Evolutionary conservation across 768 basidiomycete species (phyloP).

Genomic region (Russula dissimulans): DNA sequence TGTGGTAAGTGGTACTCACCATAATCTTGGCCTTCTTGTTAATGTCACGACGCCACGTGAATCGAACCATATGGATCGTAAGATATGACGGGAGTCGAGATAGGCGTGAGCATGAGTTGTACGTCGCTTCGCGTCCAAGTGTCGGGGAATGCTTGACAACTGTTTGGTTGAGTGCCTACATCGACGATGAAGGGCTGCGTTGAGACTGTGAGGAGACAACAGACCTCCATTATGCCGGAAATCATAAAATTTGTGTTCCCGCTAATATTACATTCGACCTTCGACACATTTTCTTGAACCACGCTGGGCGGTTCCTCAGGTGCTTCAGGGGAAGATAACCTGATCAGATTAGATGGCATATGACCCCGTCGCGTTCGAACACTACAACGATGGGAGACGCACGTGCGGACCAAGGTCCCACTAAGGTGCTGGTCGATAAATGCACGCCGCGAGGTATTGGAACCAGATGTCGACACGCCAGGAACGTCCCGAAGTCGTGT

Average conservation of each 20-base stretch:
- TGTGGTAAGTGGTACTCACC: constrained; percentile 34
- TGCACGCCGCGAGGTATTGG: constrained; percentile 25
- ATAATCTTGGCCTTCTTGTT: constrained; percentile 94
- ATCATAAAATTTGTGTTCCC: constrained; percentile 81
- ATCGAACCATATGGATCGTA: constrained; percentile 91
- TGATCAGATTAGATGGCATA: constrained; percentile 25
- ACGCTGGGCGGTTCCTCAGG: constrained; percentile 64
- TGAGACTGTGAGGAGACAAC: constrained; percentile 1
- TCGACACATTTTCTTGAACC: constrained; percentile 64
- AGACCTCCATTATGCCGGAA: constrained; percentile 64
- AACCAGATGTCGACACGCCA: constrained; percentile 28
- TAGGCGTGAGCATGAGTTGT: constrained; percentile 72
- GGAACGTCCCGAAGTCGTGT: constrained; percentile 66
- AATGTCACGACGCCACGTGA: constrained; percentile 90
- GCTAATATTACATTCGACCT: constrained; percentile 91
- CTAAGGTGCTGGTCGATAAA: constrained; percentile 78
- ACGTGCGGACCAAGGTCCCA: constrained; percentile 71
- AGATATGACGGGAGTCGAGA: constrained; percentile 79
- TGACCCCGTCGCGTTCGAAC: not conserved
- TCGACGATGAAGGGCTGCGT: not conserved
- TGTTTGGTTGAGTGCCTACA: constrained; percentile 75
- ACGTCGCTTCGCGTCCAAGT: constrained; percentile 71
- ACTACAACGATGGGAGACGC: constrained; percentile 17
- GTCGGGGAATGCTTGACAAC: constrained; percentile 78
- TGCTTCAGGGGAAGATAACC: constrained; percentile 74